Evolutionary conservation across 352 stramenopile species (phyloP).

Genomic region (Achlya hypogyna): DNA sequence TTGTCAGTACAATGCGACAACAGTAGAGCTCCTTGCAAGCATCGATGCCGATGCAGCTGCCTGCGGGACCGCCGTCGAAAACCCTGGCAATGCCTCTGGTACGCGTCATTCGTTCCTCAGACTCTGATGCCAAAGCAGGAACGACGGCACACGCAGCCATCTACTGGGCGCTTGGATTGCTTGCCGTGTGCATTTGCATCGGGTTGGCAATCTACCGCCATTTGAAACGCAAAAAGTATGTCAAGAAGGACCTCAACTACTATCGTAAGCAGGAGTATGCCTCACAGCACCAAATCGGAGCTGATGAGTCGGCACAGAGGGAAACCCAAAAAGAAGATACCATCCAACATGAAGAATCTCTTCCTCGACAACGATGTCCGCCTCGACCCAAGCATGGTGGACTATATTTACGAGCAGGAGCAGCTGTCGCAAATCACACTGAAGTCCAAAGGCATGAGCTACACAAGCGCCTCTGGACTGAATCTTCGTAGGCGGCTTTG

Average conservation of each 20-base stretch:
- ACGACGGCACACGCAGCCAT: neutral
- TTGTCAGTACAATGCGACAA: constrained; percentile 3
- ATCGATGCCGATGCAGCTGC: neutral
- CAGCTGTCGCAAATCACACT: constrained; percentile 17
- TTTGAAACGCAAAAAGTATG: neutral
- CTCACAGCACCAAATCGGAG: neutral
- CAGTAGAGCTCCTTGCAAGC: neutral
- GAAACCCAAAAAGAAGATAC: neutral
- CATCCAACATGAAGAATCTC: neutral
- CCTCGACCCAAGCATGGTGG: neutral
- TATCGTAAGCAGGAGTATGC: neutral
- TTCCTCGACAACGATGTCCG: constrained; percentile 16
- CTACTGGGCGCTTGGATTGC: neutral
- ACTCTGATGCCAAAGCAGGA: neutral
- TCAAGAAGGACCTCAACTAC: neutral
- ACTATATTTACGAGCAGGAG: constrained; percentile 13
- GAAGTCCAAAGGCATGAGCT: constrained; percentile 14
- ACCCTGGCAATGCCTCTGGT: neutral
- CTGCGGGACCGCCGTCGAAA: neutral
- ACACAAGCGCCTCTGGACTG: neutral
- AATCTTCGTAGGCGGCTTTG: constrained; percentile 3
- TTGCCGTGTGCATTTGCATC: neutral
- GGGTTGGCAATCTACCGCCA: neutral
- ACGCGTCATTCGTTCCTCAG: neutral
- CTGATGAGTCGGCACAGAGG: neutral